Evolutionary conservation across 2,329 filamentous ascomycete species (phyloP).

Genomic region (Xylariomycetidae sp.): DNA sequence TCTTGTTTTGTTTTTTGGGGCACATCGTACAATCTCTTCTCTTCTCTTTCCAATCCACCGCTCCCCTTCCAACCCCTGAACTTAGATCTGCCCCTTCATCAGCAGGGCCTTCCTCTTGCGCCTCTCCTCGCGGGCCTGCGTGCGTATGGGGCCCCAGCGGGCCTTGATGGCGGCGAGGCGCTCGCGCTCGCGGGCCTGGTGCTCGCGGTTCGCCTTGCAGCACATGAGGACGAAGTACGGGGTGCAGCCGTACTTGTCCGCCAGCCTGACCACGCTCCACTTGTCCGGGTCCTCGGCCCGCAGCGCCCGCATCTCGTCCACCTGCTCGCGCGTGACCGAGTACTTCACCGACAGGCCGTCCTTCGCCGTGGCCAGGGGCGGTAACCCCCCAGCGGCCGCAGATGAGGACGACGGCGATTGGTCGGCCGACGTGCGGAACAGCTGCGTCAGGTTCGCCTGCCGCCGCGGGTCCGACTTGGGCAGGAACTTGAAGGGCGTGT

Average conservation of each 20-base stretch:
- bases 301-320: conserved; percentile 53
- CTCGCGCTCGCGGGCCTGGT: conserved; percentile 40
- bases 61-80: neutral
- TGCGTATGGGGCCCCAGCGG: conserved; percentile 54
- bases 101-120: conserved; percentile 49
- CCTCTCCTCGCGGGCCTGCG: conserved; percentile 51
- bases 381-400: conserved; percentile 20
- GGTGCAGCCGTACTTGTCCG: conserved; percentile 52
- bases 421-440: conserved; percentile 31
- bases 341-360: conserved; percentile 27
- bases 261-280: conserved; percentile 52
- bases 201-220: conserved; percentile 43
- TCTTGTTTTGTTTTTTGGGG: too few relatives aligned
- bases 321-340: conserved; percentile 50
- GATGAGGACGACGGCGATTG: conserved; percentile 9
- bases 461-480: conserved; percentile 53
- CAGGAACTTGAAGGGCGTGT: conserved; percentile 65
- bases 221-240: conserved; percentile 55
- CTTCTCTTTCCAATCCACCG: neutral
- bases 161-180: conserved; percentile 44
- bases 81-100: conserved; percentile 45
- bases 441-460: conserved; percentile 40
- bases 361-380: conserved; percentile 14
- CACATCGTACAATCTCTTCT: neutral
- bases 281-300: conserved; percentile 46